Evolutionary conservation across 2,329 filamentous ascomycete species (phyloP), one percentile per base, ranked within the genome.

Genomic region (Pseudocercospora fuligena): DNA sequence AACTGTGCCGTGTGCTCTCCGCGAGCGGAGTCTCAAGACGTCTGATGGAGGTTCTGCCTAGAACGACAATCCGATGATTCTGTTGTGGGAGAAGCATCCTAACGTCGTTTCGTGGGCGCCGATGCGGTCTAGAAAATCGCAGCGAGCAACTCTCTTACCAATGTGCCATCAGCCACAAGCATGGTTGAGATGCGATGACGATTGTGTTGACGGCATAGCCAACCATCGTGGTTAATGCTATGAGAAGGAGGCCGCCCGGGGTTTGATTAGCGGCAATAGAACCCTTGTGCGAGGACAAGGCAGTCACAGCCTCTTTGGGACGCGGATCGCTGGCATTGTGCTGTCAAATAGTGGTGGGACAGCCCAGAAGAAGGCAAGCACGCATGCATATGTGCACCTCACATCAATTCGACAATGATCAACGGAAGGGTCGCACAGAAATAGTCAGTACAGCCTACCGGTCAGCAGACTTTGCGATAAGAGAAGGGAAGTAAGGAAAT

Each of bases 401-500:
- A 51, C 21, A 43, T 43, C 47, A 14, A 51, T 51, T 21, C 47
- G 14, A 51, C 47, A 19, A 51, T 8, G 21, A 27, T 51, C 47
- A 9, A n/a, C 8, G 23, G 51, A 23, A 14, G 21, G 16, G 51
- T 27, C 27, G 27, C 51, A 56, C 51, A 56, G 14, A 31, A 56
- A 33, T 58, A 40, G 23, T 58, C 56, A 58, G 56, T 58, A 58
- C 27, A 21, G 56, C 56, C 43, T 27, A 58, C 31, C 56, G 31
- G 31, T 58, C 56, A 40, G 56, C 56, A 58, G 56, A 40, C 31
- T 25, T 21, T 43, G 31, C 27, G 29, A 27, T 40, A 43, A 9
- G 56, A 21, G 21, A 53, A n/a, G 47, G 21, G 25, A 43, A 25
- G 56, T 36, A 46, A 59, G 29, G 21, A 46, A 46, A 19, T 27